phyloP scores from a whole-genome alignment of 805 yeast species.

The Brettanomyces naardenensis region DNA sequence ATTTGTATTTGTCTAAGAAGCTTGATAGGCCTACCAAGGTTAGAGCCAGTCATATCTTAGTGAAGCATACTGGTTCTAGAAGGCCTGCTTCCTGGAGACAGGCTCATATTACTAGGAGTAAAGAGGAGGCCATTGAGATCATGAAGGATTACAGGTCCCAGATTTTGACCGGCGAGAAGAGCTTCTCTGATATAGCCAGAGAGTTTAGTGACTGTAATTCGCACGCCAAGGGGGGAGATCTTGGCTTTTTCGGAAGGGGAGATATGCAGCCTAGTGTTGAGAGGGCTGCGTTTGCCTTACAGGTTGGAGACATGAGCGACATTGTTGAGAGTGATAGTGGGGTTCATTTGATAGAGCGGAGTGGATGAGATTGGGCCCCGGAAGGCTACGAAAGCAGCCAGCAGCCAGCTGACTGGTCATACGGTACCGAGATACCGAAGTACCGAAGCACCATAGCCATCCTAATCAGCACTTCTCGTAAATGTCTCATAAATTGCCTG shows the following conservation, averaged over 20 bases:
- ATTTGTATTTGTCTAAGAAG: conserved; percentile 42
- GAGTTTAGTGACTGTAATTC: conserved; percentile 87
- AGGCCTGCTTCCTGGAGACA: conserved; percentile 88
- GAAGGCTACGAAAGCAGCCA: too few relatives aligned
- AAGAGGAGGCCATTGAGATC: conserved; percentile 75
- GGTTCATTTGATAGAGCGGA: conserved; percentile 79
- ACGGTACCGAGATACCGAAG: too few relatives aligned
- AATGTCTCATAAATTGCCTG: too few relatives aligned
- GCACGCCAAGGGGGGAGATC: conserved; percentile 82
- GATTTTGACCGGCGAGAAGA: conserved; percentile 55
- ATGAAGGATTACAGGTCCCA: conserved; percentile 48
- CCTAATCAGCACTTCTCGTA: too few relatives aligned
- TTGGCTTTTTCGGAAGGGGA: conserved; percentile 82
- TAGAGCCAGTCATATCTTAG: conserved; percentile 71
- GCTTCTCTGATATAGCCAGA: conserved; percentile 64
- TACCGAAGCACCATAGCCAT: too few relatives aligned
- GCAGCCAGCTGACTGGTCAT: too few relatives aligned
- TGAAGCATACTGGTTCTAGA: conserved; percentile 78
- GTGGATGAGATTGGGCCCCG: conserved; percentile 53
- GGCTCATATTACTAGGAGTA: conserved; percentile 63
- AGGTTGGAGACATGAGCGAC: conserved; percentile 76
- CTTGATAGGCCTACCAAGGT: conserved; percentile 56
- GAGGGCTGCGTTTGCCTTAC: conserved; percentile 71
- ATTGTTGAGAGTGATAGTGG: conserved; percentile 89
- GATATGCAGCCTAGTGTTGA: conserved; percentile 96